A percentile compares a stretch with the other conserved stretches of the same genome.
Conservation (phyloP, 805 yeast genomes). For the Pichia phayaonensis region DNA sequence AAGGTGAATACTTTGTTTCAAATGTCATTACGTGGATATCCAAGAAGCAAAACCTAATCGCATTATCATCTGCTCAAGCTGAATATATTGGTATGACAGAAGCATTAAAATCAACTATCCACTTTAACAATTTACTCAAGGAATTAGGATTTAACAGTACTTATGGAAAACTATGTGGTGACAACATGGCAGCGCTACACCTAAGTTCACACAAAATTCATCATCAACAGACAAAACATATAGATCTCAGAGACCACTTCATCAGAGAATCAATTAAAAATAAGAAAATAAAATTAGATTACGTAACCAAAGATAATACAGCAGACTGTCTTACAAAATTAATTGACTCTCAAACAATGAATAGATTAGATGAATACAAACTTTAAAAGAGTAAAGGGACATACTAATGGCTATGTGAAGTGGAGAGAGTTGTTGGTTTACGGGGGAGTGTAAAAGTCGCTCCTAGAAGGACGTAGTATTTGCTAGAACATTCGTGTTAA, state of each 20-base stretch:
- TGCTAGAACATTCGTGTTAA: too few relatives aligned
- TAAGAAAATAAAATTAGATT: neutral
- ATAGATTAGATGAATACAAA: too few relatives aligned
- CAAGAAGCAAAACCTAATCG: neutral
- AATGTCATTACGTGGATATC: constrained; percentile 6
- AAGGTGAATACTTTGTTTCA: neutral
- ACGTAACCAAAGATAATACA: neutral
- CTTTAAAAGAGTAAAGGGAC: too few relatives aligned
- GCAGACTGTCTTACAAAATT: constrained; percentile 7
- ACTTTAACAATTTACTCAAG: constrained; percentile 1
- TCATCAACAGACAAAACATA: constrained; percentile 9
- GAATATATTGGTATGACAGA: neutral
- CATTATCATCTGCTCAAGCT: constrained; percentile 5
- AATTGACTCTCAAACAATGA: neutral
- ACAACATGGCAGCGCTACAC: constrained; percentile 1
- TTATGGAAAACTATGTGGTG: neutral
- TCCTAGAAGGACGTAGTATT: neutral
- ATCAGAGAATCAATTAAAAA: constrained; percentile 2
- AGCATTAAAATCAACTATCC: neutral
- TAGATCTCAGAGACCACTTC: constrained; percentile 6
- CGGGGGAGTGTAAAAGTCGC: neutral
- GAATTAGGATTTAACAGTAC: neutral
- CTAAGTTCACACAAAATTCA: constrained; percentile 6
- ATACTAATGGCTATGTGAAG: too few relatives aligned
- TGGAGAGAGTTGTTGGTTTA: too few relatives aligned